These are phyloP conservation scores for Radiomyces spectabilis DNA, from an alignment of 192 early-diverging fungal genomes.

Conservation along the genomic window DNA sequence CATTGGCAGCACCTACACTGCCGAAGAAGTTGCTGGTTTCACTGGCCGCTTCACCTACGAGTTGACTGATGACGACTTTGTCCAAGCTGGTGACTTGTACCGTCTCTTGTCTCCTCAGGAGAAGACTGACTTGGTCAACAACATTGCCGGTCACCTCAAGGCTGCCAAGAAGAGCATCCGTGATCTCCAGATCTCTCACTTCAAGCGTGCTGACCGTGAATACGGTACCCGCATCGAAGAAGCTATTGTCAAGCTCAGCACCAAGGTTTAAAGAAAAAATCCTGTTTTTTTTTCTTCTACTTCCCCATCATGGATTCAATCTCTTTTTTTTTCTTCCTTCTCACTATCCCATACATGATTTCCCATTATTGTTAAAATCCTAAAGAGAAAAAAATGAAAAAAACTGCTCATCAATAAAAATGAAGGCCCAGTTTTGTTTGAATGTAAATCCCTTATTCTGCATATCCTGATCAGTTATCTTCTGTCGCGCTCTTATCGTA, in stretches of 20 bases:
- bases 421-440: too few relatives aligned
- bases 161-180: conserved; percentile 59
- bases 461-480: too few relatives aligned
- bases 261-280: conserved; percentile 35
- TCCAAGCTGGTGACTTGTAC: conserved; percentile 59
- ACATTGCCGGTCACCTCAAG: conserved; percentile 57
- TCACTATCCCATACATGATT: too few relatives aligned
- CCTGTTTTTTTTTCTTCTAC: too few relatives aligned
- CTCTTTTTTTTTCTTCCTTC: too few relatives aligned
- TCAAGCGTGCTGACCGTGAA: conserved; percentile 67
- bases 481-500: too few relatives aligned
- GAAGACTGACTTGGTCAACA: conserved; percentile 51
- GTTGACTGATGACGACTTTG: conserved; percentile 55
- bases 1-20: conserved; percentile 38
- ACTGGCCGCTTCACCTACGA: conserved; percentile 55
- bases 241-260: conserved; percentile 18
- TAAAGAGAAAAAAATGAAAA: too few relatives aligned
- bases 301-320: too few relatives aligned
- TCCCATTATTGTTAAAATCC: too few relatives aligned
- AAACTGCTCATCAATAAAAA: too few relatives aligned
- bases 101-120: conserved; percentile 54
- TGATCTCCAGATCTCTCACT: conserved; percentile 61
- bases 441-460: too few relatives aligned
- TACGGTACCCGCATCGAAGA: conserved; percentile 64
- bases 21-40: conserved; percentile 38